phyloP scores from a whole-genome alignment of 345 rosid genomes.

The Ceriops decandra region DNA sequence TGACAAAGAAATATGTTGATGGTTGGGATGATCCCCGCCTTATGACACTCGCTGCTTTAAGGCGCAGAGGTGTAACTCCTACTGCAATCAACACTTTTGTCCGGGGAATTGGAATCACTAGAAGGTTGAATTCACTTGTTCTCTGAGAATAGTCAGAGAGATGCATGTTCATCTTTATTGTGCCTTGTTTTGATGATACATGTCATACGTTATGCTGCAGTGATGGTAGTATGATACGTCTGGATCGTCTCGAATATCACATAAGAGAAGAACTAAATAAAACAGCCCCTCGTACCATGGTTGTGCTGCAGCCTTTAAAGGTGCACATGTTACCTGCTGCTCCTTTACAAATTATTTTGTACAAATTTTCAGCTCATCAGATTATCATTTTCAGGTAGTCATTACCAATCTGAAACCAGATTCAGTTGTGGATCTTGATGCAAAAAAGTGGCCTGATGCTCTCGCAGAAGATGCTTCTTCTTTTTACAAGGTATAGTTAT shows the following conservation, averaged over 20 bases:
- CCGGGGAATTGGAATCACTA: slow-evolving; percentile 88
- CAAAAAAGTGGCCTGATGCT: slow-evolving; percentile 95
- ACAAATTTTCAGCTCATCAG: not conserved
- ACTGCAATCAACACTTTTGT: slow-evolving; percentile 85
- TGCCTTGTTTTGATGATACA: slow-evolving; percentile 5
- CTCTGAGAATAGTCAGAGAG: not conserved
- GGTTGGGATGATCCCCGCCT: slow-evolving; percentile 99
- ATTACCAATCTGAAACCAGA: slow-evolving; percentile 73
- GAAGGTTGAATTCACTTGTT: slow-evolving; percentile 54
- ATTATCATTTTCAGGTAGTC: slow-evolving; percentile 43
- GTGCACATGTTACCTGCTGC: slow-evolving; percentile 30
- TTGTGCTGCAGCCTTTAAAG: slow-evolving; percentile 89
- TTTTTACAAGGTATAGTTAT: slow-evolving; percentile 61
- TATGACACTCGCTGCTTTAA: slow-evolving; percentile 91
- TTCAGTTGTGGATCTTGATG: slow-evolving; percentile 64
- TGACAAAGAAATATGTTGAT: slow-evolving; percentile 78
- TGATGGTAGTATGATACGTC: slow-evolving; percentile 77
- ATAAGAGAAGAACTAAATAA: slow-evolving; percentile 91
- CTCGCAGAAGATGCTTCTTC: slow-evolving; percentile 60
- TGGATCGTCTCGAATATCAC: slow-evolving; percentile 93
- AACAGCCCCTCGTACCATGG: slow-evolving; percentile 79
- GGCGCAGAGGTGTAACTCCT: slow-evolving; percentile 87
- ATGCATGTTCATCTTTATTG: slow-evolving; percentile 2
- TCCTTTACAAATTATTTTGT: slow-evolving; percentile 3
- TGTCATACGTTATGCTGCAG: slow-evolving; percentile 37